Conservation (phyloP, 1,139 yeast species). For the Candida freyschussii region DNA sequence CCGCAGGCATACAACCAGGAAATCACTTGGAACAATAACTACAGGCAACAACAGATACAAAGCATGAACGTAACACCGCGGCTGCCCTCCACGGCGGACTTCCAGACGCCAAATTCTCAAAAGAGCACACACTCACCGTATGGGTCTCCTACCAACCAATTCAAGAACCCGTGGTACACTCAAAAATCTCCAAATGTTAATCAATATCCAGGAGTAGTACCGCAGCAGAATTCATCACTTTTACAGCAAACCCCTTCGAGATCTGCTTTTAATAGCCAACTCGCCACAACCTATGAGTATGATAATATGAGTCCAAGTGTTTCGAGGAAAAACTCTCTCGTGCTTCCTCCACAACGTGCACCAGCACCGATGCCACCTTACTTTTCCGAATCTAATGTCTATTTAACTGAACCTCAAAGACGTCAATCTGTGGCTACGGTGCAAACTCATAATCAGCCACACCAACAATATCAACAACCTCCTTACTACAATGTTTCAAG, state of each 20-base stretch:
- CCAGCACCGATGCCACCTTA: conserved; percentile 26
- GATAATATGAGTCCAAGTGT: conserved; percentile 15
- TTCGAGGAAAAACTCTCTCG: conserved; percentile 24
- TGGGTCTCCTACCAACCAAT: conserved; percentile 25
- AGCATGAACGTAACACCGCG: conserved; percentile 16
- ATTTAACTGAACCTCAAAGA: conserved; percentile 27
- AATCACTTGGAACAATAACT: conserved; percentile 15
- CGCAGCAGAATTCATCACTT: conserved; percentile 5
- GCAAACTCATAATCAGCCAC: conserved; percentile 13
- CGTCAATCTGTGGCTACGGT: conserved; percentile 33
- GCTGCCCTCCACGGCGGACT: conserved; percentile 5
- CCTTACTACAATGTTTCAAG: conserved; percentile 12
- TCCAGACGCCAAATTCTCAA: conserved; percentile 7
- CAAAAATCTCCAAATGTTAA: conserved; percentile 17
- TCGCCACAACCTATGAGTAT: conserved; percentile 26
- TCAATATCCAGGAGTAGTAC: conserved; percentile 1
- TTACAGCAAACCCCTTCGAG: conserved; percentile 21
- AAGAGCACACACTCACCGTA: conserved; percentile 17
- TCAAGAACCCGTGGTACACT: conserved; percentile 26
- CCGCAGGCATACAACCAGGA: conserved; percentile 10
- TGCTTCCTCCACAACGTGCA: conserved; percentile 27
- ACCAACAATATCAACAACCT: conserved; percentile 11
- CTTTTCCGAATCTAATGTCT: conserved; percentile 21
- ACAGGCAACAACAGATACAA: conserved; percentile 12
- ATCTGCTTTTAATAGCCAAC: conserved; percentile 18